Percentiles rank a stretch among this genome's conserved stretches.
Conservation (phyloP, 78 protist species). For the Creolimax fragrantissima region DNA sequence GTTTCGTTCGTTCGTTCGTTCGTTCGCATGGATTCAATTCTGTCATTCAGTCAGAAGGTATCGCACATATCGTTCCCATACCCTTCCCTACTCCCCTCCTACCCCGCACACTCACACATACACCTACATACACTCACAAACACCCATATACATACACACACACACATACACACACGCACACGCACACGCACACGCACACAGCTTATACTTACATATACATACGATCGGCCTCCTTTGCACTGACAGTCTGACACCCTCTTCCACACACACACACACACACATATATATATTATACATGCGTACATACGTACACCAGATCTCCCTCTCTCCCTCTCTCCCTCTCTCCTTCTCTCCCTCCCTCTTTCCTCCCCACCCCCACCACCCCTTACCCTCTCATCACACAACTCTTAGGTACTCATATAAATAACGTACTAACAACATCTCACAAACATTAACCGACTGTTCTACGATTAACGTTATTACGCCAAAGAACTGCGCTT, state of each 20-base stretch:
- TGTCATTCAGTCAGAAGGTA: no score
- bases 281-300: not conserved
- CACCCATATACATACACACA: no score
- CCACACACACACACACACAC: not conserved
- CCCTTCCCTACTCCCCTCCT: not conserved
- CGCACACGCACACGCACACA: not conserved
- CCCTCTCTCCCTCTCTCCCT: not conserved
- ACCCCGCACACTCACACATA: not conserved
- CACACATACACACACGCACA: not conserved
- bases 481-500: no score
- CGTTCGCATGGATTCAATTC: no score
- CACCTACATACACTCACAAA: no score
- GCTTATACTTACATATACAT: not conserved
- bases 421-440: not conserved
- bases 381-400: not conserved
- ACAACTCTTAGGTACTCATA: not conserved
- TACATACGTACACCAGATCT: not conserved
- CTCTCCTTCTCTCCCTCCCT: not conserved
- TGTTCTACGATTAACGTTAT: no score
- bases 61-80: not conserved
- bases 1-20: no score
- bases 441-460: not conserved
- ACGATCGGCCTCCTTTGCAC: no score
- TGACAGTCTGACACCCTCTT: no score
- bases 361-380: not conserved